Percentiles rank a stretch among this genome's conserved stretches.
phyloP scores from a whole-genome alignment of 257 asterid species.

The Eustoma russellianum region DNA sequence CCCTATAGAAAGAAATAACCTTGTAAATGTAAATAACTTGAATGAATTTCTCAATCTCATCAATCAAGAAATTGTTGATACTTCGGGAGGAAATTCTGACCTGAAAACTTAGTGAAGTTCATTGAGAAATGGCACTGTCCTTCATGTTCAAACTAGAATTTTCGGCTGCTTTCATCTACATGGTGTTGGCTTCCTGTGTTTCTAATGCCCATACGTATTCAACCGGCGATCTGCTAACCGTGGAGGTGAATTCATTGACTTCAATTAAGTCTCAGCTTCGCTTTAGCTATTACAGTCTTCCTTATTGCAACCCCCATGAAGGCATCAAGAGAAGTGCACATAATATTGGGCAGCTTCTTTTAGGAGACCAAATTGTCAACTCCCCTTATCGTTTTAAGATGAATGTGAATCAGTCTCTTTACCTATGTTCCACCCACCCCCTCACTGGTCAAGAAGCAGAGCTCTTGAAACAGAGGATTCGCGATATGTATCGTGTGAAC shows the following conservation, averaged over 20 bases:
- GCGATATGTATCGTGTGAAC: slow-evolving; percentile 73
- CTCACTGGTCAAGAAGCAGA: slow-evolving; percentile 61
- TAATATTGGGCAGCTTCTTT: slow-evolving; percentile 70
- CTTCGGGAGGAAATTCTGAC: no score
- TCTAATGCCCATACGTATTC: slow-evolving; percentile 63
- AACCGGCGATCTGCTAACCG: slow-evolving; percentile 33
- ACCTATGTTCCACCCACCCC: slow-evolving; percentile 56
- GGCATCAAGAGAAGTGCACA: slow-evolving; percentile 77
- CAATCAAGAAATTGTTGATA: no score
- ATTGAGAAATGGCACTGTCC: slow-evolving; percentile 45
- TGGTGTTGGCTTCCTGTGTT: slow-evolving; percentile 38
- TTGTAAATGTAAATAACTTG: no score
- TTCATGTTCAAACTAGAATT: slow-evolving; percentile 43
- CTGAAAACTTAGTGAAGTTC: neutral
- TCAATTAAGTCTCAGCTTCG: slow-evolving; percentile 81
- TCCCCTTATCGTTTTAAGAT: slow-evolving; percentile 66
- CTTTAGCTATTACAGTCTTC: slow-evolving; percentile 67
- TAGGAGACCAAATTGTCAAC: slow-evolving; percentile 83
- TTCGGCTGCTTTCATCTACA: slow-evolving; percentile 27
- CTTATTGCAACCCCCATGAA: slow-evolving; percentile 50
- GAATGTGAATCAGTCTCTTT: slow-evolving; percentile 58
- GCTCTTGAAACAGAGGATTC: slow-evolving; percentile 72
- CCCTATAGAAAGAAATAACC: no score
- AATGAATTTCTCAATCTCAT: no score
- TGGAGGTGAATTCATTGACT: slow-evolving; percentile 75